A percentile compares a stretch with the other conserved stretches of the same genome.
Conservation (phyloP, 306 rosid species). For the Prunus mira region DNA sequence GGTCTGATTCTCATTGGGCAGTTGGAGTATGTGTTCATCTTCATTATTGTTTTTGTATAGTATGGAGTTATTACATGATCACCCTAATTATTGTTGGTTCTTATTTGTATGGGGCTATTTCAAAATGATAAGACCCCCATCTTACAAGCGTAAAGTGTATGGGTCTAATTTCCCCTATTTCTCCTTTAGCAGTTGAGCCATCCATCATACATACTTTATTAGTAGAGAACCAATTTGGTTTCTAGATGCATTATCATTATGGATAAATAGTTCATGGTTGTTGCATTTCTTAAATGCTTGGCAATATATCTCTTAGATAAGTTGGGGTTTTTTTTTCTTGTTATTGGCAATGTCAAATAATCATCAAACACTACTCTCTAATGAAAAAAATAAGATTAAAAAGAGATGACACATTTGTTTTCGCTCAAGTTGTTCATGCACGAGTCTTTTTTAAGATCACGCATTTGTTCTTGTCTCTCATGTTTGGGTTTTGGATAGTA, state of each 20-base stretch:
- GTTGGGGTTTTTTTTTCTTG: too few relatives aligned
- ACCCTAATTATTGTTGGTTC: background rate
- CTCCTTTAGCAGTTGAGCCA: constrained; percentile 11
- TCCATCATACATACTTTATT: background rate
- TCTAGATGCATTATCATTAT: background rate
- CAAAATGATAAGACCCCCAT: background rate
- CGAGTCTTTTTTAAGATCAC: too few relatives aligned
- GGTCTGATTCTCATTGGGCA: background rate
- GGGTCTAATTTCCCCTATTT: background rate
- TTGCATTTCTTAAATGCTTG: background rate
- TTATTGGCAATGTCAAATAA: too few relatives aligned
- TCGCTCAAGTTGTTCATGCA: too few relatives aligned
- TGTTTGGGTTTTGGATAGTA: too few relatives aligned
- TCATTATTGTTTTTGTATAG: background rate
- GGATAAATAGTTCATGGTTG: background rate
- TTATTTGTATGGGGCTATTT: constrained; percentile 5
- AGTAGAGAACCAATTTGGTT: background rate
- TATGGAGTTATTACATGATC: background rate
- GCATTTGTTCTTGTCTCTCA: too few relatives aligned
- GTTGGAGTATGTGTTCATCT: background rate
- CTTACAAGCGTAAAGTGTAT: too few relatives aligned
- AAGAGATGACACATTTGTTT: too few relatives aligned
- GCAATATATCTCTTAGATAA: too few relatives aligned
- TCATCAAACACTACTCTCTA: too few relatives aligned
- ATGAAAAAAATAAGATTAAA: too few relatives aligned